phyloP scores from a whole-genome alignment of 2,329 filamentous ascomycete genomes.

The Chaetothyriales sp. region DNA sequence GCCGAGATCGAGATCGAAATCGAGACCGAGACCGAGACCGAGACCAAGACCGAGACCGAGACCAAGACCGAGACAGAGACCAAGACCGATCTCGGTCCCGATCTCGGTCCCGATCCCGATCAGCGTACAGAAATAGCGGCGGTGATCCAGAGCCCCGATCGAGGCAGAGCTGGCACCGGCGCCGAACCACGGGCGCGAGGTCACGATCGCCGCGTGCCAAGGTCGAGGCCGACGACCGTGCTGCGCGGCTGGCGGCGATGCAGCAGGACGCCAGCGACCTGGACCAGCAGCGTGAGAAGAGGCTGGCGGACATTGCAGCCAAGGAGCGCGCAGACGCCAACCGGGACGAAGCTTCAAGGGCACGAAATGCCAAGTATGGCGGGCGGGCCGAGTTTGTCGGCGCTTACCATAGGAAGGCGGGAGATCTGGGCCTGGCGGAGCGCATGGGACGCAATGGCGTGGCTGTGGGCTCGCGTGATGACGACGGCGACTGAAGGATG shows the following conservation, averaged over 20 bases:
- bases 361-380: slow-evolving; percentile 45
- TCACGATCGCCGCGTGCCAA: slow-evolving; percentile 5
- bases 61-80: no score
- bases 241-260: slow-evolving; percentile 58
- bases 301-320: slow-evolving; percentile 53
- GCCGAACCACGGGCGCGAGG: slow-evolving; percentile 9
- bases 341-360: slow-evolving; percentile 51
- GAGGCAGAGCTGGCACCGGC: slow-evolving; percentile 15
- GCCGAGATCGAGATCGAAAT: no score
- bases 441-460: slow-evolving; percentile 25
- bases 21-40: no score
- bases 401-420: slow-evolving; percentile 45
- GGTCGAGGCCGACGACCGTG: slow-evolving; percentile 41
- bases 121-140: slow-evolving; percentile 23
- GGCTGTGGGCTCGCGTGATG: slow-evolving; percentile 3
- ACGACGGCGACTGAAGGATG: slow-evolving; percentile 6
- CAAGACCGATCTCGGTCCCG: slow-evolving; percentile 26
- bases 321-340: slow-evolving; percentile 51
- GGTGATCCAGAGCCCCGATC: slow-evolving; percentile 7
- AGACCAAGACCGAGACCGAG: no score
- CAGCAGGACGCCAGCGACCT: slow-evolving; percentile 56
- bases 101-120: slow-evolving; percentile 16
- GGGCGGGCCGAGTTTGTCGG: slow-evolving; percentile 53
- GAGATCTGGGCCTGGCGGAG: slow-evolving; percentile 30
- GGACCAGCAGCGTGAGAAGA: slow-evolving; percentile 54